These are phyloP conservation scores for Trichomonascaceae sp. DNA, from an alignment of 1,139 yeast species.

Conservation along the genomic window DNA sequence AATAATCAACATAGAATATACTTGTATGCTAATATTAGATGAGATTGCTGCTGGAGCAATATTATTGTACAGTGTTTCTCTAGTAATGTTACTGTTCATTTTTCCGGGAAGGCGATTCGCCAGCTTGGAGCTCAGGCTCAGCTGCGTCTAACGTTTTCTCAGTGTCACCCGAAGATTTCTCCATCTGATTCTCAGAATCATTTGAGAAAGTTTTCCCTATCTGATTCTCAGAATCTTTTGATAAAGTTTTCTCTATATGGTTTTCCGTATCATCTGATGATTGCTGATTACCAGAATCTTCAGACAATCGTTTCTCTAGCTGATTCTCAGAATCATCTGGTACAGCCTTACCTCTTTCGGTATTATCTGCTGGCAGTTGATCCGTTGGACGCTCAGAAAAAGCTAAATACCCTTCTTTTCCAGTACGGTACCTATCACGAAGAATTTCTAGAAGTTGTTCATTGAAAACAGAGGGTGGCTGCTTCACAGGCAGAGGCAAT, in stretches of 20 bases:
- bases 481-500: conserved; percentile 27
- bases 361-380: not conserved
- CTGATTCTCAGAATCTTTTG: not conserved
- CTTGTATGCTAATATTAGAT: not conserved
- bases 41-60: not conserved
- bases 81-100: not conserved
- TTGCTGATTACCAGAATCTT: not conserved
- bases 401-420: conserved; percentile 24
- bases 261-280: too few species aligned
- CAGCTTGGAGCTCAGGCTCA: not conserved
- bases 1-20: not conserved
- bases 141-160: not conserved
- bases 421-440: conserved; percentile 18
- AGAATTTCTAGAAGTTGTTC: conserved; percentile 19
- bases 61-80: not conserved
- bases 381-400: conserved; percentile 1
- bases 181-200: not conserved
- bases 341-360: not conserved
- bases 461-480: conserved; percentile 18
- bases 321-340: not conserved
- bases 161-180: not conserved
- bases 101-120: not conserved
- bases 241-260: not conserved
- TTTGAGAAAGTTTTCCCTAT: not conserved
- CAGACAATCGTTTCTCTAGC: not conserved